Conservation (phyloP, 2,329 filamentous ascomycete species). For the Pseudohalonectria lignicola region DNA sequence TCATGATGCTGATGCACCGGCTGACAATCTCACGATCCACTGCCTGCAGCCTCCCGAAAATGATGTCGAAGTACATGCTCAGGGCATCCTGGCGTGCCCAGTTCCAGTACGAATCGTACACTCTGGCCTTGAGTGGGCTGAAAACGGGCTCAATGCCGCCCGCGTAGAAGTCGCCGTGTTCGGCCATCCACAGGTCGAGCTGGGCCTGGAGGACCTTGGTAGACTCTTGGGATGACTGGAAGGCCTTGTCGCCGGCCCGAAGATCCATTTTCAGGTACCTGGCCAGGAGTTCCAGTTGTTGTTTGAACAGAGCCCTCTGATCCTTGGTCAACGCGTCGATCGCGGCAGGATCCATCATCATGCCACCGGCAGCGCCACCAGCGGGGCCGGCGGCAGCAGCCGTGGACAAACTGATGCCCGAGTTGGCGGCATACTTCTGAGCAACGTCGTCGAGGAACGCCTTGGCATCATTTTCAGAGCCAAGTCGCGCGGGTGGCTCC, state of each 20-base stretch:
- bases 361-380: slow-evolving; percentile 62
- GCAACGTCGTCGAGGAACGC: slow-evolving; percentile 79
- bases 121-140: slow-evolving; percentile 82
- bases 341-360: slow-evolving; percentile 99
- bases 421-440: slow-evolving; percentile 78
- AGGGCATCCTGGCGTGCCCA: slow-evolving; percentile 97
- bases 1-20: slow-evolving; percentile 98
- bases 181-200: slow-evolving; percentile 85
- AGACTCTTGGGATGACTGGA: slow-evolving; percentile 73
- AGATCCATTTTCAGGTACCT: slow-evolving; percentile 96
- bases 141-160: slow-evolving; percentile 90
- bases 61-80: slow-evolving; percentile 98
- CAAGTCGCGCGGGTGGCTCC: slow-evolving; percentile 81
- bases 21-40: slow-evolving; percentile 97
- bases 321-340: slow-evolving; percentile 96
- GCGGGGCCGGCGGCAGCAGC: slow-evolving; percentile 64
- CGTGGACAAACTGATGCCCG: slow-evolving; percentile 74
- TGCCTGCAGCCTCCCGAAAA: slow-evolving; percentile 85
- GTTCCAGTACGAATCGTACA: slow-evolving; percentile 98
- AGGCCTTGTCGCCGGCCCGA: slow-evolving; percentile 90
- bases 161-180: slow-evolving; percentile 95
- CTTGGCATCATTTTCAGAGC: slow-evolving; percentile 85
- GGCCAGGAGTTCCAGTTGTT: slow-evolving; percentile 90
- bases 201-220: slow-evolving; percentile 83
- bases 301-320: slow-evolving; percentile 91